Evolutionary conservation across 768 basidiomycete genomes (phyloP), one percentile per base, ranked within the genome.

Genomic region (Tephrocybe rancida): DNA sequence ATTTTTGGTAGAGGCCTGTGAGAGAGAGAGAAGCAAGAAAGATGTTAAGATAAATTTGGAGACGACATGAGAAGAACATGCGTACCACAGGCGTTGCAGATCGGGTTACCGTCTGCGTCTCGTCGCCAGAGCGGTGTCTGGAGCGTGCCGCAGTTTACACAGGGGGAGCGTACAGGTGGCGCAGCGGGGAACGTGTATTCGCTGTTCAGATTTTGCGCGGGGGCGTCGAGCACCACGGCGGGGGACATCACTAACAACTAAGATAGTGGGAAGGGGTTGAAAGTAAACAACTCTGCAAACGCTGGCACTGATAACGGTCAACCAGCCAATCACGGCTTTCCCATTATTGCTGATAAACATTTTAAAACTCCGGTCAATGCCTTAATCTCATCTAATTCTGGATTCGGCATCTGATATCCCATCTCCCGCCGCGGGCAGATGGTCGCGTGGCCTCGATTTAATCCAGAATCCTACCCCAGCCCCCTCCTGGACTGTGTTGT

Each of bases 1-100:
- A 83, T 81, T 90, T 92, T 79, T 87, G 86, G 78, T 92, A 92
- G 66, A 91, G 87, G 62, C 89, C 90, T 92, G 44, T 58, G 48
- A 60, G 58, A 38, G 55, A 56, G 38, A 53, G 59, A 50, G 50
- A 51, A 59, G 49, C 50, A 39, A 46, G 47, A 46, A 38, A 45
- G 54, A n/a, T n/a, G n/a, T n/a, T n/a, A n/a, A n/a, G n/a, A n/a
- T n/a, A n/a, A n/a, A n/a, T n/a, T n/a, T n/a, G n/a, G n/a, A 43
- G 38, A 38, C 19, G 16, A 18, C 41, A 56, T 29, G 42, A 21
- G 22, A 10, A 25, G 7, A 18, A 5, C 30, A 24, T 38, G 48
- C 45, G 32, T 24, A 93, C 92, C 92, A 70, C 92, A 94, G 47
- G 90, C 88, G 70, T 94, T 94, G 76, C 92, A 95, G 65, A 94